Conservation (phyloP, 805 yeast species). For the Candida anglica region DNA sequence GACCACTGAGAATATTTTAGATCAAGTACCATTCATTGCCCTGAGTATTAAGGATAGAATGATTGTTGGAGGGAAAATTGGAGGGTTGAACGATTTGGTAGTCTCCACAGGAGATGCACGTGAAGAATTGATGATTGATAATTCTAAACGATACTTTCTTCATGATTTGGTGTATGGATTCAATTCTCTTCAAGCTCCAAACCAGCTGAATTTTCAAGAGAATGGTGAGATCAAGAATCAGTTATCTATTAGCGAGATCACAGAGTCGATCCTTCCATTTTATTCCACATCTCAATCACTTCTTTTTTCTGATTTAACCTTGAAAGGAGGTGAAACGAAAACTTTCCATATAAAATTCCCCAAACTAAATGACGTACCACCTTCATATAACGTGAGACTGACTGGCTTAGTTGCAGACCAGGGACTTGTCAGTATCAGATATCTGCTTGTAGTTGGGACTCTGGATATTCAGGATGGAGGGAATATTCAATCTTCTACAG, state of each 20-base stretch:
- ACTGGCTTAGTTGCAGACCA: conserved; percentile 37
- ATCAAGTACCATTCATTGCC: conserved; percentile 19
- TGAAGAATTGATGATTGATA: conserved; percentile 10
- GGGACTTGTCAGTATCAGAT: conserved; percentile 33
- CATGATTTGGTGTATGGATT: conserved; percentile 33
- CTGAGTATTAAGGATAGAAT: conserved; percentile 13
- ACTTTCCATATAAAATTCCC: conserved; percentile 21
- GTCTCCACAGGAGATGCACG: conserved; percentile 6
- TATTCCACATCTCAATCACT: conserved; percentile 37
- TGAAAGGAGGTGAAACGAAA: conserved; percentile 14
- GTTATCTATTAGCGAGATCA: conserved; percentile 18
- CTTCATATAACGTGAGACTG: conserved; percentile 38
- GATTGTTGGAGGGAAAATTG: conserved; percentile 29
- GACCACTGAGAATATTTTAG: conserved; percentile 17
- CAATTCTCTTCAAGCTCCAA: conserved; percentile 15
- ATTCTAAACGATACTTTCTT: conserved; percentile 18
- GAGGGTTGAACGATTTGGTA: conserved; percentile 32
- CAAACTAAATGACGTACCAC: conserved; percentile 25
- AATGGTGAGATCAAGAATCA: conserved; percentile 3
- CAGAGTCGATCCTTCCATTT: conserved; percentile 33
- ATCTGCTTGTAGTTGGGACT: conserved; percentile 33
- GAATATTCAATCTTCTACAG: conserved; percentile 15
- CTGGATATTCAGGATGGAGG: conserved; percentile 13
- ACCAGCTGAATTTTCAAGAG: conserved; percentile 1
- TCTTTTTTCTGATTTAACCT: conserved; percentile 27